Base-by-base conservation (phyloP, 768 basidiomycete species). In the Pholiota microspora region DNA sequence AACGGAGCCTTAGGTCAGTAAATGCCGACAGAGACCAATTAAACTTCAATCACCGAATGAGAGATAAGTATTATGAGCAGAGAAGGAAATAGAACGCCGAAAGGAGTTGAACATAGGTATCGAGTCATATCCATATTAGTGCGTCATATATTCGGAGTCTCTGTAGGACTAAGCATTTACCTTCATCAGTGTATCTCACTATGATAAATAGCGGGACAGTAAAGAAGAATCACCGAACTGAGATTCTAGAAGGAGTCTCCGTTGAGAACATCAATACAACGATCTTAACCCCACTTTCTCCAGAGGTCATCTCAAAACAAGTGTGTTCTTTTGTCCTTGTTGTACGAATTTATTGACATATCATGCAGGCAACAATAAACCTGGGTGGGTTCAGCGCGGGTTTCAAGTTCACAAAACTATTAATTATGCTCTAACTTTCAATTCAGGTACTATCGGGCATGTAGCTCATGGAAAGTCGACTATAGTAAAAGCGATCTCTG, bases 401-500 rank as follows among this genome's bases (percentile, higher is more conserved):
- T n/a, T n/a, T n/a, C n/a, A n/a, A n/a, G n/a, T 16, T 25, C 1
- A 46, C 40, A 27, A 45, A 45, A 23, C 7, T 4, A 15, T 47
- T 35, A 29, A 15, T 12, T 13, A 51, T 54, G n/a, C n/a, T 48
- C 56, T 12, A 52, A 54, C 44, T 31, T 53, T 54, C 38, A 64
- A 60, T 32, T 18, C 62, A 93, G 95, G 93, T 61, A 99, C 95
- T 21, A 99, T 99, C 67, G 96, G 95, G 50, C 96, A 98, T 82
- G 96, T 99, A 80, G 96, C 96, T n/a, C 94, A 94, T 78, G 93
- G 92, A 64, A 94, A 94, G 77, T 94, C 91, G 52, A 95, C 92
- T 6, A 94, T 98, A 52, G 96, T 98, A 55, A 95, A 98, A 76
- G 97, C 97, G 27, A 98, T 99, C 68, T 98, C 96, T 8, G 95